Conservation (phyloP, 768 basidiomycete species). For the Calocybe cyanea region DNA sequence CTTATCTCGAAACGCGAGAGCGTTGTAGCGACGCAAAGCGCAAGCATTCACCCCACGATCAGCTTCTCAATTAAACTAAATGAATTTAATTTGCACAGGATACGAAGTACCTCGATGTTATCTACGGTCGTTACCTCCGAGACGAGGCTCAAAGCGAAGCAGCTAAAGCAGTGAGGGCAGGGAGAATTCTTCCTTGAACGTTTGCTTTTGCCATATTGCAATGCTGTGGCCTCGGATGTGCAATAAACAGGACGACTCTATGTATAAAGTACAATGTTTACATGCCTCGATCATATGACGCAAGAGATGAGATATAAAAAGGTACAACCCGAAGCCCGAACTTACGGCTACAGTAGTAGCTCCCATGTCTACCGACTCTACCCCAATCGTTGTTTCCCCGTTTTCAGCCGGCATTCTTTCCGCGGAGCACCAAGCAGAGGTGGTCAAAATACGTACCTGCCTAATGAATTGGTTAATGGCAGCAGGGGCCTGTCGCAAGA, state of each 20-base stretch:
- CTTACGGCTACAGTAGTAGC: too few relatives aligned
- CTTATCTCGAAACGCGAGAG: slow-evolving; percentile 39
- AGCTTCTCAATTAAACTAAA: background rate
- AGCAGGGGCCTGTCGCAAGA: slow-evolving; percentile 12
- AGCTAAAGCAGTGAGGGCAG: slow-evolving; percentile 47
- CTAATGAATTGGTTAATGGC: slow-evolving; percentile 16
- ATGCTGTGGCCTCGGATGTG: too few relatives aligned
- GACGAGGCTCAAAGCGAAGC: slow-evolving; percentile 54
- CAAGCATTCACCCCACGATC: slow-evolving; percentile 13
- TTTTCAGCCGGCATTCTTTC: slow-evolving; percentile 16
- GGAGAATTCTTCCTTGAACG: slow-evolving; percentile 37
- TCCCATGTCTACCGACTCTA: background rate
- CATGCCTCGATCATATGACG: too few relatives aligned
- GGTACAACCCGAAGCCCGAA: too few relatives aligned
- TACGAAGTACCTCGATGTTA: slow-evolving; percentile 37
- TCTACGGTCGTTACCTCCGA: slow-evolving; percentile 52
- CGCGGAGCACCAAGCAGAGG: slow-evolving; percentile 13
- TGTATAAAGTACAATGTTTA: too few relatives aligned
- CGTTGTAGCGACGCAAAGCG: slow-evolving; percentile 42
- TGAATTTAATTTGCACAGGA: slow-evolving; percentile 6
- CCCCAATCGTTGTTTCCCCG: slow-evolving; percentile 7
- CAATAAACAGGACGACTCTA: too few relatives aligned
- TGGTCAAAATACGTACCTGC: slow-evolving; percentile 16
- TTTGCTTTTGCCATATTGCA: too few relatives aligned
- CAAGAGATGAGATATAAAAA: too few relatives aligned